Evolutionary conservation across 495 filamentous ascomycete genomes (phyloP), one percentile per base, ranked within the genome.

Genomic region (Trichoderma reesei): DNA sequence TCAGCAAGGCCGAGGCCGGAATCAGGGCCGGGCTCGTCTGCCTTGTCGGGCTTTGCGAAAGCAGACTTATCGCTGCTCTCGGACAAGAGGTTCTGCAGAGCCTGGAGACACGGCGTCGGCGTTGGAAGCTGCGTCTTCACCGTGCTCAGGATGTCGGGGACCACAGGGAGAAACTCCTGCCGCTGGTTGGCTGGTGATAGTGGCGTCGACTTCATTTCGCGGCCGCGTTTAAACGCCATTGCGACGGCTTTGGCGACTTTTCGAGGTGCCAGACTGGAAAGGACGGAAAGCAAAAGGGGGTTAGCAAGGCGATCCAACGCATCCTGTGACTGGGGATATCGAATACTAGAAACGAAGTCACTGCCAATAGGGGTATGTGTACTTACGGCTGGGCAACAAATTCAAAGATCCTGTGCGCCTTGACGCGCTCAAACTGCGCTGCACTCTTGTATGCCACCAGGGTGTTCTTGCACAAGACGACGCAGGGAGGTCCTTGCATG

Each of bases 171-270:
- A 10, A 56, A 56, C 34, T 56, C 51, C 7, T 56, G 51, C 3
- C 51, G 20, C 5, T 20, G 20, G 14, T 5, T 56, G 26, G 34
- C 26, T 1, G 51, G 51, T 13, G 51, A 34, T 3, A 56, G 11
- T 1, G 51, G 51, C 34, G 11, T 20, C 41, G 59, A 56, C 31
- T 67, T 63, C 20, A 63, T 65, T 41, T 65, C 59, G 37, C 37
- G 68, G 65, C 56, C 70, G 42, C 51, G 68, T 46, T 60, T 78
- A 68, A 39, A 77, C 65, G 66, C 75, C 76, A 33, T 68, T 63
- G 41, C 69, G 9, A 76, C 79, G 66, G 73, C 80, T 72, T 83
- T 85, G 9, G 84, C 85, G 38, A 88, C 68, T 67, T 89, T 89
- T 65, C 87, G 80, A 16, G 86, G 86, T 0, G 86, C 87, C 64